Conservation (phyloP, 2,329 filamentous ascomycete species). For the Aureobasidium sp. region DNA sequence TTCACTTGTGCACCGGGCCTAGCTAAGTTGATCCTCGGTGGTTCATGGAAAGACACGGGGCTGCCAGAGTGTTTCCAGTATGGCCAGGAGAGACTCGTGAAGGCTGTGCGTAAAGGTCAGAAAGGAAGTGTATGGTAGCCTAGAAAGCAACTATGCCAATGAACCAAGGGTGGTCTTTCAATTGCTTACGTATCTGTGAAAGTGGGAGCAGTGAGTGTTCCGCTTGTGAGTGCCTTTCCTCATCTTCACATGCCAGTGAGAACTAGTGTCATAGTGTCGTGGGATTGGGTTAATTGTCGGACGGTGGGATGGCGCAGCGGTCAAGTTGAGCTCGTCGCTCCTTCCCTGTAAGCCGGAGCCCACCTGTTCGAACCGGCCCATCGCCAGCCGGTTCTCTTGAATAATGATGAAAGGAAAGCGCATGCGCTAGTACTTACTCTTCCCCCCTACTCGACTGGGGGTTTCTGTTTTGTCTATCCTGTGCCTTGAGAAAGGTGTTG, state of each 20-base stretch:
- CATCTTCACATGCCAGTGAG: background rate
- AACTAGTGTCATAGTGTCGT: background rate
- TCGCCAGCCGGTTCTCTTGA: background rate
- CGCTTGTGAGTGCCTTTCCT: background rate
- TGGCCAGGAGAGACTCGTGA: slow-evolving; percentile 18
- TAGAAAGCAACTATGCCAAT: background rate
- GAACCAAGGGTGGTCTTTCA: background rate
- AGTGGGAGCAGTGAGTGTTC: background rate
- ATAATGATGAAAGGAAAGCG: background rate
- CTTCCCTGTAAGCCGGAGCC: background rate
- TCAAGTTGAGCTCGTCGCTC: no score
- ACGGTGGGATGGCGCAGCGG: background rate
- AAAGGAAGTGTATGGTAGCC: slow-evolving; percentile 13
- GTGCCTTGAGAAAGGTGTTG: background rate
- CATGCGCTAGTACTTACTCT: background rate
- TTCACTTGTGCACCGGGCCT: slow-evolving; percentile 40
- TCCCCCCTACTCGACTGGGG: background rate
- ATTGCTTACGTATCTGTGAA: background rate
- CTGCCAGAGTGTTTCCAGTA: slow-evolving; percentile 32
- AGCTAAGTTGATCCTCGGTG: slow-evolving; percentile 34
- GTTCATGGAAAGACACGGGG: slow-evolving; percentile 32
- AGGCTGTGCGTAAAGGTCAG: slow-evolving; percentile 6
- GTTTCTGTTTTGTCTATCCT: background rate
- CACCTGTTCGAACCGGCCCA: background rate
- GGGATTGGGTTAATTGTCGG: background rate